phyloP scores from a whole-genome alignment of 75 land plant species.

The Selaginella moellendorffii region DNA sequence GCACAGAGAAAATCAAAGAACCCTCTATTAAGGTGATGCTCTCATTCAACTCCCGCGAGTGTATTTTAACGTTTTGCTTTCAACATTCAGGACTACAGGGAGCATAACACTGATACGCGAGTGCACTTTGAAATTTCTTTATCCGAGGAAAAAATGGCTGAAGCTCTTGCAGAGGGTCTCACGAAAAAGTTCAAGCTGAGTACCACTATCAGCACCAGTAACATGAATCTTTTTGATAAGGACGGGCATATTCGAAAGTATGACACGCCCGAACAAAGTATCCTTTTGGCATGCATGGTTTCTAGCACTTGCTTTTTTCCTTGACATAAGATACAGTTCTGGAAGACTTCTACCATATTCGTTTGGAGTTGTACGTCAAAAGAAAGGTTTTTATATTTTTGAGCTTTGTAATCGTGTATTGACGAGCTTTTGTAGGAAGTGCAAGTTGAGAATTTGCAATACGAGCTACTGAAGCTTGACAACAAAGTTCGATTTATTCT shows the following conservation, averaged over 20 bases:
- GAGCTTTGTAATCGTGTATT: not conserved
- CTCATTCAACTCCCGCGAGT: not conserved
- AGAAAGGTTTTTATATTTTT: slow-evolving; percentile 45
- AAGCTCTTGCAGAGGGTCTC: slow-evolving; percentile 62
- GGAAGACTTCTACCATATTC: slow-evolving; percentile 55
- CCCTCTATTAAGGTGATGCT: slow-evolving; percentile 63
- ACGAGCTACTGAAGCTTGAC: slow-evolving; percentile 58
- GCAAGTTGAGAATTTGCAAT: slow-evolving; percentile 42
- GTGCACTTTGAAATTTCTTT: slow-evolving; percentile 64
- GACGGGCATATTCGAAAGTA: slow-evolving; percentile 71
- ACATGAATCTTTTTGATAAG: slow-evolving; percentile 92
- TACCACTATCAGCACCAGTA: slow-evolving; percentile 80
- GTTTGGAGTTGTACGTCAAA: slow-evolving; percentile 69
- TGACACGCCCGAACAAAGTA: slow-evolving; percentile 91
- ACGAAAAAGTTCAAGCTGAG: slow-evolving; percentile 86
- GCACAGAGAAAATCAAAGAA: slow-evolving; percentile 56
- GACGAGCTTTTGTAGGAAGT: slow-evolving; percentile 29
- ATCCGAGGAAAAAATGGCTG: slow-evolving; percentile 56
- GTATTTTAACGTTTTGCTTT: not conserved
- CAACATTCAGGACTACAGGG: slow-evolving; percentile 48
- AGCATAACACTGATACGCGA: slow-evolving; percentile 38
- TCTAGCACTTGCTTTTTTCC: not conserved
- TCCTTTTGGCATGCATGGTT: slow-evolving; percentile 4
- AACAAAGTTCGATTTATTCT: slow-evolving; percentile 91
- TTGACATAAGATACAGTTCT: slow-evolving; percentile 42